Percentiles rank a stretch among this genome's conserved stretches.
phyloP scores from a whole-genome alignment of 139 green algal genomes.

The Astrephomene gubernaculifera region DNA sequence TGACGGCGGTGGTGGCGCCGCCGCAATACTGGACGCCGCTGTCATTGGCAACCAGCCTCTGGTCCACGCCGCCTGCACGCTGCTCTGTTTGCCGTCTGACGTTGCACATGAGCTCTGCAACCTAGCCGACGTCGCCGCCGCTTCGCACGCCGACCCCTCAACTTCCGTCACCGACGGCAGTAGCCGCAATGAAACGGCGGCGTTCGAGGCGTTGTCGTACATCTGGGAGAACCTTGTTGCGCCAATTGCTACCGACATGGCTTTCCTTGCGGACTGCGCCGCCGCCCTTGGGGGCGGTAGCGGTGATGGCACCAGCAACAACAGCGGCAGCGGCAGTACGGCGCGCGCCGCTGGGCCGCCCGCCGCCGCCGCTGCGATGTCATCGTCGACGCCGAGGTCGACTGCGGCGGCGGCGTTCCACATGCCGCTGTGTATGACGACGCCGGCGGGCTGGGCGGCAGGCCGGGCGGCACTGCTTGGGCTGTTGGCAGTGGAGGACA shows the following conservation, averaged over 20 bases:
- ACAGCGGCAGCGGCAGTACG: not conserved
- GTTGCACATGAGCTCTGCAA: not conserved
- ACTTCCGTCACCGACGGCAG: not conserved
- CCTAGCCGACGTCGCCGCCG: not conserved
- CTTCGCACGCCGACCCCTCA: not conserved
- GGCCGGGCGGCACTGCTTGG: not conserved
- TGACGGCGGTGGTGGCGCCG: not conserved
- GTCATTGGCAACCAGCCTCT: not conserved
- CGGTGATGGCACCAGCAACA: not conserved
- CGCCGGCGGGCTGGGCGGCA: not conserved
- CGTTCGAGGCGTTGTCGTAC: not conserved
- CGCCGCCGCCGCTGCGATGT: not conserved
- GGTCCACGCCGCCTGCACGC: not conserved
- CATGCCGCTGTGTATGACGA: not conserved
- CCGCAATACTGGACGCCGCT: too few species aligned
- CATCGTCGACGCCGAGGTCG: not conserved
- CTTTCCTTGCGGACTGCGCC: conserved; percentile 3
- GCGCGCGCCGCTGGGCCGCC: not conserved
- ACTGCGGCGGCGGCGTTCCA: not conserved
- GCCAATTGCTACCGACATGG: conserved; percentile 2
- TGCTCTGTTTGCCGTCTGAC: not conserved
- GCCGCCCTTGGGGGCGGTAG: not conserved
- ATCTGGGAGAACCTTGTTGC: conserved; percentile 3
- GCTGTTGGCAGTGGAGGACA: conserved; percentile 20
- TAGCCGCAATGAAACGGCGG: not conserved